These are phyloP conservation scores for Metschnikowia matae DNA, from an alignment of 805 yeast species.

Conservation along the genomic window DNA sequence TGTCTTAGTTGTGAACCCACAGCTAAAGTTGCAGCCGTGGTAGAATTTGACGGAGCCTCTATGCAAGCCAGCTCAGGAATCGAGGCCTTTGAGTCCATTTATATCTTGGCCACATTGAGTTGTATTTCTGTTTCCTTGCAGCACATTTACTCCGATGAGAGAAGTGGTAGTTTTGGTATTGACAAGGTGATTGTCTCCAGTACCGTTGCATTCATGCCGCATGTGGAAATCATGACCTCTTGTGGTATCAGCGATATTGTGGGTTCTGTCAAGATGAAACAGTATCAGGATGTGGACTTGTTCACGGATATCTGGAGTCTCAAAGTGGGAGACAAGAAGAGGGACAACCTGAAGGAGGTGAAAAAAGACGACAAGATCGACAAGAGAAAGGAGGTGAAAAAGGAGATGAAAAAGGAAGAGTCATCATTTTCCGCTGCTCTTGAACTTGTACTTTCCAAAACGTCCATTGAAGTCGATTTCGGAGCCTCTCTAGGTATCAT, in stretches of 20 bases:
- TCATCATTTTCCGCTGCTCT: slow-evolving; percentile 67
- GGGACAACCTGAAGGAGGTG: neutral
- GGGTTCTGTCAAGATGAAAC: slow-evolving; percentile 72
- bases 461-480: slow-evolving; percentile 60
- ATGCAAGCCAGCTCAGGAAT: slow-evolving; percentile 50
- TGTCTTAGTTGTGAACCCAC: slow-evolving; percentile 88
- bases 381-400: neutral
- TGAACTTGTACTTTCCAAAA: slow-evolving; percentile 50
- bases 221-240: slow-evolving; percentile 43
- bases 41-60: slow-evolving; percentile 66
- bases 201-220: slow-evolving; percentile 42
- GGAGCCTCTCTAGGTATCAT: slow-evolving; percentile 81
- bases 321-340: neutral
- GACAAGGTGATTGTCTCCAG: slow-evolving; percentile 46
- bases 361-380: neutral
- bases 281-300: slow-evolving; percentile 78
- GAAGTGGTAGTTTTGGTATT: slow-evolving; percentile 63
- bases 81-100: slow-evolving; percentile 9
- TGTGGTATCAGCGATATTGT: slow-evolving; percentile 52
- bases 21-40: slow-evolving; percentile 86
- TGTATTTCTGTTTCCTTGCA: slow-evolving; percentile 69
- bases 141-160: slow-evolving; percentile 86
- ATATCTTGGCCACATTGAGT: slow-evolving; percentile 38
- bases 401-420: neutral
- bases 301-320: slow-evolving; percentile 84